Percentiles rank a stretch among this genome's conserved stretches.
These are phyloP conservation scores for Akanthomyces muscarius DNA, from an alignment of 2,329 filamentous ascomycete species.

Conservation along the genomic window DNA sequence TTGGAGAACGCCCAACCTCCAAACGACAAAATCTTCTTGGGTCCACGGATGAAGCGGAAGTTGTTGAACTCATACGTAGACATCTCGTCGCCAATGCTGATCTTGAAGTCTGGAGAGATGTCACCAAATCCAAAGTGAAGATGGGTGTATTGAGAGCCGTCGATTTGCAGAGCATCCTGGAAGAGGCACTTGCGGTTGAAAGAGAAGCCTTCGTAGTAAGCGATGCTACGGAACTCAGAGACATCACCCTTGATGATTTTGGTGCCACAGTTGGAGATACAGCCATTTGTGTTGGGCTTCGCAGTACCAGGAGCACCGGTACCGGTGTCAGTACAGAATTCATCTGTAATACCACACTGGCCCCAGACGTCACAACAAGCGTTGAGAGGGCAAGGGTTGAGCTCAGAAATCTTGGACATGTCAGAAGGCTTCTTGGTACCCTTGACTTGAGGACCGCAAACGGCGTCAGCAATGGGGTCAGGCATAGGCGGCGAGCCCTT, in stretches of 20 bases:
- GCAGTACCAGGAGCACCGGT: slow-evolving; percentile 15
- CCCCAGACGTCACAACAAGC: slow-evolving; percentile 35
- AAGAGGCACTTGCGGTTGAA: slow-evolving; percentile 19
- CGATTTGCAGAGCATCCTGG: slow-evolving; percentile 25
- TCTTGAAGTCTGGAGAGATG: slow-evolving; percentile 23
- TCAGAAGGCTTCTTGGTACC: slow-evolving; percentile 22
- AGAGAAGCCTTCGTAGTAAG: slow-evolving; percentile 23
- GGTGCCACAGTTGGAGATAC: slow-evolving; percentile 16
- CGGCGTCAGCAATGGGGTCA: slow-evolving; percentile 17
- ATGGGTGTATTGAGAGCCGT: slow-evolving; percentile 19
- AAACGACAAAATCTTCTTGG: slow-evolving; percentile 39
- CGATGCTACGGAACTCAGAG: slow-evolving; percentile 19
- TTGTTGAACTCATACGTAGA: slow-evolving; percentile 25
- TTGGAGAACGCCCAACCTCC: slow-evolving; percentile 44
- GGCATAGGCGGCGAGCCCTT: slow-evolving; percentile 24
- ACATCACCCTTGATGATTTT: slow-evolving; percentile 22
- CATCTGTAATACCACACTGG: slow-evolving; percentile 36
- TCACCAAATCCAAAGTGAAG: slow-evolving; percentile 26
- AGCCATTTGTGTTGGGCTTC: slow-evolving; percentile 9
- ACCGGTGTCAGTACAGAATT: slow-evolving; percentile 32
- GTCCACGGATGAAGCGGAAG: slow-evolving; percentile 24
- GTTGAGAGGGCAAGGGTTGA: slow-evolving; percentile 30
- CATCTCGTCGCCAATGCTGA: slow-evolving; percentile 21
- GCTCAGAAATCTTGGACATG: slow-evolving; percentile 18
- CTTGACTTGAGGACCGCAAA: slow-evolving; percentile 23